phyloP scores from a whole-genome alignment of 1,284 basidiomycete species.

The Lentinula novae-zelandiae region DNA sequence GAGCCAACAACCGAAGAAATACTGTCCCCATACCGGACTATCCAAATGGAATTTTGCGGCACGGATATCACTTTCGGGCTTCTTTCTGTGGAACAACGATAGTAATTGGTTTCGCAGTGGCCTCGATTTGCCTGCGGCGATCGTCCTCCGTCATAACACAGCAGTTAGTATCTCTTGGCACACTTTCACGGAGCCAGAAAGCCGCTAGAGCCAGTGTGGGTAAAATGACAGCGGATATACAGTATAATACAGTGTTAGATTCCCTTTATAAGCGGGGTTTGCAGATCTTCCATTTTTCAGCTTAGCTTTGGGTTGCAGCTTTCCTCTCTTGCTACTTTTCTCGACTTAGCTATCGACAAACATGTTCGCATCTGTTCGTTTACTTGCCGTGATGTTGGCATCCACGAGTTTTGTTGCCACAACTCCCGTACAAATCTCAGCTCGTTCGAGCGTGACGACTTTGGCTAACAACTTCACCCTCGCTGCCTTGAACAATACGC shows the following conservation, averaged over 20 bases:
- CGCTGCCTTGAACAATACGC: constrained; percentile 32
- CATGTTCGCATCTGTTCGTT: not conserved
- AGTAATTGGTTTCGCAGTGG: not conserved
- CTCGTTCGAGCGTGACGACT: not conserved
- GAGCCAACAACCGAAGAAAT: too few relatives aligned
- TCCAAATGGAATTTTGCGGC: too few relatives aligned
- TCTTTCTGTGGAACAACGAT: too few relatives aligned
- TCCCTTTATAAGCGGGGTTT: not conserved
- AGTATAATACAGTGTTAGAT: not conserved
- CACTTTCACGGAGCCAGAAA: not conserved
- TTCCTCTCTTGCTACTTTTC: not conserved
- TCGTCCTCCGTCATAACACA: not conserved
- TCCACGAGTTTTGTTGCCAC: not conserved
- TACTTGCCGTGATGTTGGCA: not conserved
- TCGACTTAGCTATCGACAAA: not conserved
- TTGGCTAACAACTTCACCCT: constrained; percentile 34
- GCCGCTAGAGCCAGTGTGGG: not conserved
- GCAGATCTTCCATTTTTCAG: not conserved
- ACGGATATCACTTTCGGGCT: too few relatives aligned
- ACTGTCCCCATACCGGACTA: too few relatives aligned
- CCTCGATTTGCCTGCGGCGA: not conserved
- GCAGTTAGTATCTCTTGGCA: not conserved
- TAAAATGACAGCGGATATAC: not conserved
- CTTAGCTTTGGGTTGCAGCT: not conserved
- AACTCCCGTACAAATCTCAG: not conserved